Evolutionary conservation across 2,329 filamentous ascomycete genomes (phyloP).

Genomic region (Diplodia corticola): DNA sequence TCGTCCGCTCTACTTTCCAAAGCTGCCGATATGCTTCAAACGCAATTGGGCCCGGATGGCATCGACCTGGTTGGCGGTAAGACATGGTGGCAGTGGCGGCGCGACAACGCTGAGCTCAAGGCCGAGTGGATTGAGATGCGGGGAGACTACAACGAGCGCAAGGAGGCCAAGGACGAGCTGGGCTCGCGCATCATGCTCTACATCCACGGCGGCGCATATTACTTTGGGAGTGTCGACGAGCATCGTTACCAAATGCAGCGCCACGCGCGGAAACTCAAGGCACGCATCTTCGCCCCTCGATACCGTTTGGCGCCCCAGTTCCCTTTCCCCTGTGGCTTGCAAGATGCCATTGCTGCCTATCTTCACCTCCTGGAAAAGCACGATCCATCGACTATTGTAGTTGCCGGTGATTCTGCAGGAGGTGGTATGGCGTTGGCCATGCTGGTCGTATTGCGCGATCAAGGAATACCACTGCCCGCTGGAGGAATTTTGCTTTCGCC

Average conservation of each 20-base stretch:
- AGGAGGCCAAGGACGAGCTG: constrained; percentile 55
- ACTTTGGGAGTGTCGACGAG: constrained; percentile 92
- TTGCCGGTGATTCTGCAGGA: constrained; percentile 91
- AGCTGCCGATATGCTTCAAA: constrained; percentile 65
- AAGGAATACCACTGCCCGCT: constrained; percentile 79
- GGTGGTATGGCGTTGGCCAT: constrained; percentile 84
- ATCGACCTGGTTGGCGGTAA: constrained; percentile 78
- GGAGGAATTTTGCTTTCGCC: constrained; percentile 89
- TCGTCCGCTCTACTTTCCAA: constrained; percentile 60
- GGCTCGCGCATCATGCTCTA: constrained; percentile 85
- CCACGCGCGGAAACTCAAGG: constrained; percentile 90
- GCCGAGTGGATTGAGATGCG: constrained; percentile 98
- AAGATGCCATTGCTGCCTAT: constrained; percentile 88
- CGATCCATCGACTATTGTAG: constrained; percentile 75
- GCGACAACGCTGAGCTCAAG: constrained; percentile 63
- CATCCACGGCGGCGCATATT: constrained; percentile 92
- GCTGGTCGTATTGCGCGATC: constrained; percentile 78
- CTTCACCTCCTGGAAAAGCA: constrained; percentile 75
- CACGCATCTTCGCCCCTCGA: constrained; percentile 77
- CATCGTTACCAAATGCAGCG: constrained; percentile 98
- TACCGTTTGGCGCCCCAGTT: constrained; percentile 93
- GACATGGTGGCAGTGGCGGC: constrained; percentile 73
- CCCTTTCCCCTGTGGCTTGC: constrained; percentile 88
- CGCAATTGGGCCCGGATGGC: constrained; percentile 75
- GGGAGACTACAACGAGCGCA: constrained; percentile 72